Evolutionary conservation across 805 yeast genomes (phyloP).

Genomic region (Yarrowia keelungensis): DNA sequence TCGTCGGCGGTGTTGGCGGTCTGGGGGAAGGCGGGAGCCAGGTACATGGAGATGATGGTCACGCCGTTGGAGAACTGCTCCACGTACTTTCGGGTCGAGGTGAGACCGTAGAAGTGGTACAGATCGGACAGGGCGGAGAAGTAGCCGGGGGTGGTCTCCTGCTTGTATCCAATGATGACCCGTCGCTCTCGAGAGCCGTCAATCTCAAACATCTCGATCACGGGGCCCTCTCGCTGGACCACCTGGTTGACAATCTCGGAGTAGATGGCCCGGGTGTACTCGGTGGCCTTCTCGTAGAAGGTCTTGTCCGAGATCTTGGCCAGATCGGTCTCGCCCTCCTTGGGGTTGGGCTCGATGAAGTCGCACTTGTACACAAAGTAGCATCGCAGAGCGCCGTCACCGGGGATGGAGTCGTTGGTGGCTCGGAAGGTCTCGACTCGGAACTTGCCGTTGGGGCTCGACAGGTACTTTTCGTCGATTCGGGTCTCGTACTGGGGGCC

Average conservation of each 20-base stretch:
- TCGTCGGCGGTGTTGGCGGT: conserved; percentile 49
- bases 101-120: conserved; percentile 86
- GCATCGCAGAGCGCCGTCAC: conserved; percentile 62
- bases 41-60: conserved; percentile 85
- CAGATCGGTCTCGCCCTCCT: conserved; percentile 58
- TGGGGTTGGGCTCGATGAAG: conserved; percentile 52
- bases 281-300: conserved; percentile 77
- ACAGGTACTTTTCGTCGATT: conserved; percentile 80
- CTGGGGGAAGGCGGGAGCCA: conserved; percentile 64
- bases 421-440: conserved; percentile 83
- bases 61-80: conserved; percentile 92
- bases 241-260: conserved; percentile 73
- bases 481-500: conserved; percentile 67
- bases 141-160: conserved; percentile 82
- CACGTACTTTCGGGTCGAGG: conserved; percentile 86
- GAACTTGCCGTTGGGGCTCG: conserved; percentile 54
- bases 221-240: conserved; percentile 85
- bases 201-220: conserved; percentile 82
- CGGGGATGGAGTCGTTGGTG: conserved; percentile 48
- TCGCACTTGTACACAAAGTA: conserved; percentile 83
- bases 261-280: conserved; percentile 79
- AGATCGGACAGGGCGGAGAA: conserved; percentile 85
- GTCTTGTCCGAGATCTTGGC: conserved; percentile 76
- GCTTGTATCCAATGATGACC: conserved; percentile 86
- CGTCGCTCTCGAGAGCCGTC: conserved; percentile 84